These are phyloP conservation scores for Effrenium voratum DNA, from an alignment of 73 alveolate species.

Conservation along the genomic window DNA sequence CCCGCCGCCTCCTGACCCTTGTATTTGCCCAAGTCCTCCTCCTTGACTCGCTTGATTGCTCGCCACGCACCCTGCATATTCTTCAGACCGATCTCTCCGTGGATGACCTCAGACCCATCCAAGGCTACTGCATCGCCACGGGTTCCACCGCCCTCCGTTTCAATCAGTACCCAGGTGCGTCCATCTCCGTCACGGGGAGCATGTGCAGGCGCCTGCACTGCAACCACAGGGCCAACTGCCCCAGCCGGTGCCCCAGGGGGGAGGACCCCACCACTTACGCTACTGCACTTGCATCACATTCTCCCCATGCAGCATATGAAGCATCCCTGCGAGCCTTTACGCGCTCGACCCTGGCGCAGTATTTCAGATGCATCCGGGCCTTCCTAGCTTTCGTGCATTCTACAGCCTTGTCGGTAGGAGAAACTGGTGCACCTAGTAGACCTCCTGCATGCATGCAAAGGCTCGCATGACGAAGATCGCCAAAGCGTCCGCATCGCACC, in stretches of 20 bases:
- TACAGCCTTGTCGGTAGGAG: no score
- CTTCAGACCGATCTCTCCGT: constrained; percentile 1
- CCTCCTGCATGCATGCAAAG: no score
- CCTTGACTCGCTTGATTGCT: background rate
- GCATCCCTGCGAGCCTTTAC: no score
- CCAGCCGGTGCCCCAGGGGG: constrained; percentile 26
- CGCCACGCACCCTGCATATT: background rate
- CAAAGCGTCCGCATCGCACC: no score
- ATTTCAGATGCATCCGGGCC: no score
- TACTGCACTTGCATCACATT: no score
- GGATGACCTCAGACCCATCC: background rate
- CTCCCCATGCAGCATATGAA: no score
- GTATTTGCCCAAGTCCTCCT: background rate
- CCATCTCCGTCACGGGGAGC: background rate
- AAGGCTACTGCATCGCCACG: background rate
- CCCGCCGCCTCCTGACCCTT: background rate
- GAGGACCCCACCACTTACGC: no score
- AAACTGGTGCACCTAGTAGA: no score
- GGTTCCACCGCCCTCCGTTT: background rate
- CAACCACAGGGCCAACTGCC: constrained; percentile 5
- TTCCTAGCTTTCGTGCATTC: no score
- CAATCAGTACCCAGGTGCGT: background rate
- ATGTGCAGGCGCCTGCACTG: constrained; percentile 1
- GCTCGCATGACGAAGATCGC: no score
- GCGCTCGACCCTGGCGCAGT: no score